phyloP scores from a whole-genome alignment of 2,329 filamentous ascomycete genomes.

The Ascochyta koolunga region DNA sequence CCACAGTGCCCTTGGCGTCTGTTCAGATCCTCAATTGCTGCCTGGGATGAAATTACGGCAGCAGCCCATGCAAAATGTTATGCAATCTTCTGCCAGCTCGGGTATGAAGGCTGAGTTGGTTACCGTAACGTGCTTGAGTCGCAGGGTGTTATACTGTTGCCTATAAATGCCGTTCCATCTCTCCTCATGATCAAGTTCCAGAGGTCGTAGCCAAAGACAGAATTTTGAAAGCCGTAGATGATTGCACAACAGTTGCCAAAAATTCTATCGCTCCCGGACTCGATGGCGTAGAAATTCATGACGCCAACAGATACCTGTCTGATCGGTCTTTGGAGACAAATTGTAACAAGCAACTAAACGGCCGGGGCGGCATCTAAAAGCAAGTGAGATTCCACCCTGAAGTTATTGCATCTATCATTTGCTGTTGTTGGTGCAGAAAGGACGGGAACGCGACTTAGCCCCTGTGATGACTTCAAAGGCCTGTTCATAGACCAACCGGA shows the following conservation, averaged over 20 bases:
- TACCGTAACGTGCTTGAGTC: slow-evolving; percentile 38
- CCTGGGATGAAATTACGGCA: slow-evolving; percentile 64
- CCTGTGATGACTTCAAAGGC: slow-evolving; percentile 65
- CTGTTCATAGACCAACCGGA: slow-evolving; percentile 68
- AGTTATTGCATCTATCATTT: slow-evolving; percentile 56
- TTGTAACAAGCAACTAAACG: slow-evolving; percentile 58
- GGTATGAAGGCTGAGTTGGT: slow-evolving; percentile 62
- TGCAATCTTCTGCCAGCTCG: slow-evolving; percentile 66
- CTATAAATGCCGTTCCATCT: slow-evolving; percentile 41
- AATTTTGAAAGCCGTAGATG: slow-evolving; percentile 39
- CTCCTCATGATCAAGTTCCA: slow-evolving; percentile 32
- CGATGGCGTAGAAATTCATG: slow-evolving; percentile 64
- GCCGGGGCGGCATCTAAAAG: slow-evolving; percentile 58
- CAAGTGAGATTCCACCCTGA: slow-evolving; percentile 59
- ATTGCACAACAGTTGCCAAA: slow-evolving; percentile 50
- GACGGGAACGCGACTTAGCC: slow-evolving; percentile 65
- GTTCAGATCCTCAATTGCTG: slow-evolving; percentile 51
- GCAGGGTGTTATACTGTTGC: slow-evolving; percentile 34
- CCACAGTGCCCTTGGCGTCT: slow-evolving; percentile 63
- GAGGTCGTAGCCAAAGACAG: slow-evolving; percentile 43
- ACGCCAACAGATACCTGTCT: slow-evolving; percentile 70
- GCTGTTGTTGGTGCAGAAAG: slow-evolving; percentile 59
- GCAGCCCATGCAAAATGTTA: slow-evolving; percentile 65
- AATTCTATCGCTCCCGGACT: slow-evolving; percentile 58
- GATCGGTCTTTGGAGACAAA: slow-evolving; percentile 68